phyloP scores from a whole-genome alignment of 2,329 filamentous ascomycete genomes.

The Camptophora hylomeconis region DNA sequence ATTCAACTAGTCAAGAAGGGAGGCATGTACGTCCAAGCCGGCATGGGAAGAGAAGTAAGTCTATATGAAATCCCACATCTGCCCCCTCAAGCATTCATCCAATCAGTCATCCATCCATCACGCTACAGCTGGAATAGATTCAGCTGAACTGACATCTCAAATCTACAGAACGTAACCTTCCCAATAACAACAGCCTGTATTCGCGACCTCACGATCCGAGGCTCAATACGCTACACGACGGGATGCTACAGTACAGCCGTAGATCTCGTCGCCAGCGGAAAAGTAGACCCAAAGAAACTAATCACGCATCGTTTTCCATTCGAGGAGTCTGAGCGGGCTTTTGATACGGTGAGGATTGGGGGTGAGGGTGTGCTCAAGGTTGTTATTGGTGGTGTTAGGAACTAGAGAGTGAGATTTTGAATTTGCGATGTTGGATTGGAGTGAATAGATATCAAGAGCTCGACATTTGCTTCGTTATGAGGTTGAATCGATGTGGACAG shows the following conservation, averaged over 20 bases:
- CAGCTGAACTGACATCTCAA: too few relatives aligned
- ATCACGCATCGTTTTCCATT: constrained; percentile 31
- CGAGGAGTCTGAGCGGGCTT: constrained; percentile 36
- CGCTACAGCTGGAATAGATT: too few relatives aligned
- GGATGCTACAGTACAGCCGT: constrained; percentile 39
- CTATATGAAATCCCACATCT: too few relatives aligned
- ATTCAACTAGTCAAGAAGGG: constrained; percentile 33
- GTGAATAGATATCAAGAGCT: too few relatives aligned
- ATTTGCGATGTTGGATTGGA: too few relatives aligned
- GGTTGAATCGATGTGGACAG: too few relatives aligned
- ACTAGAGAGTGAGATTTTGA: too few relatives aligned
- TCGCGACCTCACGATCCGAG: constrained; percentile 35
- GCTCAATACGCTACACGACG: constrained; percentile 38
- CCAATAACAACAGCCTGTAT: constrained; percentile 39
- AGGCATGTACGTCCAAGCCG: constrained; percentile 39
- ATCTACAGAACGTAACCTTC: constrained; percentile 38
- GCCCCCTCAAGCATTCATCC: too few relatives aligned
- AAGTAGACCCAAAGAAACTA: constrained; percentile 25
- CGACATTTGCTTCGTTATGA: too few relatives aligned
- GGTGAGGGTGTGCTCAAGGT: constrained; percentile 30
- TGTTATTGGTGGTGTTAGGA: constrained; percentile 30
- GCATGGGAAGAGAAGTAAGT: constrained; percentile 40
- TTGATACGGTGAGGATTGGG: constrained; percentile 30
- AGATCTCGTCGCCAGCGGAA: constrained; percentile 36
- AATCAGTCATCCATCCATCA: too few relatives aligned